phyloP scores from a whole-genome alignment of 1,139 yeast species.

The Pneumocystis jirovecii region DNA sequence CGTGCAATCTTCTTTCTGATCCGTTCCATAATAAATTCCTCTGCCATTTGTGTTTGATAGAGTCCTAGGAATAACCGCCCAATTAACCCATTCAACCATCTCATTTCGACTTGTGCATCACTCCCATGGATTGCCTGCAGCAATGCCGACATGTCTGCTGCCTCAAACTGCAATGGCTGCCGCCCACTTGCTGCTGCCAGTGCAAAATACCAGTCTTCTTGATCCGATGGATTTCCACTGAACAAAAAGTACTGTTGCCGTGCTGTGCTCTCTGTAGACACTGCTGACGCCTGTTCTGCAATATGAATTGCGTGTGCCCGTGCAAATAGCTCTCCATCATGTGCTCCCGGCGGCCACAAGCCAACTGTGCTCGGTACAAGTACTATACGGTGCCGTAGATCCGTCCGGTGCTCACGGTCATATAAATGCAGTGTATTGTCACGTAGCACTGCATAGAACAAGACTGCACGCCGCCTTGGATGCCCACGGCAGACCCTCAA shows the following conservation, averaged over 20 bases:
- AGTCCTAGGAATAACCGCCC: constrained; percentile 69
- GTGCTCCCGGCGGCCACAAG: too few relatives aligned
- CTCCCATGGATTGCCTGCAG: constrained; percentile 67
- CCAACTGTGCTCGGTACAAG: too few relatives aligned
- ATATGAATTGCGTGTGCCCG: too few relatives aligned
- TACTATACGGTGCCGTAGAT: too few relatives aligned
- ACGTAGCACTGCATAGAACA: too few relatives aligned
- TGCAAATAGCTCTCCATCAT: too few relatives aligned
- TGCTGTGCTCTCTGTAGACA: too few relatives aligned
- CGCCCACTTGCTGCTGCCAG: constrained; percentile 28
- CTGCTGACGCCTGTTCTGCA: too few relatives aligned
- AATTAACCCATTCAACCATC: constrained; percentile 78
- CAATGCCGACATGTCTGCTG: constrained; percentile 54
- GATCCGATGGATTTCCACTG: constrained; percentile 60
- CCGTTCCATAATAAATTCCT: constrained; percentile 40
- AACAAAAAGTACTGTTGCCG: constrained; percentile 41
- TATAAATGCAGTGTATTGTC: too few relatives aligned
- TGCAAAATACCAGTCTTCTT: constrained; percentile 66
- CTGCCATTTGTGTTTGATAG: constrained; percentile 54
- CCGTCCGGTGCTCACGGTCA: too few relatives aligned
- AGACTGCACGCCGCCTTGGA: too few relatives aligned
- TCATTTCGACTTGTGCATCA: constrained; percentile 66
- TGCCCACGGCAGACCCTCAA: too few relatives aligned
- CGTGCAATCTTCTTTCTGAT: constrained; percentile 60
- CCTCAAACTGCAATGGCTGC: constrained; percentile 53